phyloP scores from a whole-genome alignment of 176 grass and related monocot species.

The Oryza meyeriana region DNA sequence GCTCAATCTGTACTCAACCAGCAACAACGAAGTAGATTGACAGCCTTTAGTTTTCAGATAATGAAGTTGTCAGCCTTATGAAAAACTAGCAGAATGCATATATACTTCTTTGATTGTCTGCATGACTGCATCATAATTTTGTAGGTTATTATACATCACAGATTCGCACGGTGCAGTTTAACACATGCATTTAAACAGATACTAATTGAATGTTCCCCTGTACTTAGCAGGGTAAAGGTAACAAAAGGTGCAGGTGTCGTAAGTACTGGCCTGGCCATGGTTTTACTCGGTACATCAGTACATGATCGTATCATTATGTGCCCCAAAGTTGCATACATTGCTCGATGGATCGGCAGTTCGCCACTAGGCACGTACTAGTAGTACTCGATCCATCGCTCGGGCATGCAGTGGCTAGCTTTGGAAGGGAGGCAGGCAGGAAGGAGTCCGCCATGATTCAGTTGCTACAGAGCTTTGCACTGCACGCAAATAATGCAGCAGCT shows the following conservation, averaged over 20 bases:
- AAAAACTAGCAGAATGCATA: not conserved
- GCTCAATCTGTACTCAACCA: not conserved
- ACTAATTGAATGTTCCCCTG: not conserved
- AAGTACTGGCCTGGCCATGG: not conserved
- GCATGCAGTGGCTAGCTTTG: not conserved
- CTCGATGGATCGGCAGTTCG: not conserved
- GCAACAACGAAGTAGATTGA: not conserved
- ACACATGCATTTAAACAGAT: not conserved
- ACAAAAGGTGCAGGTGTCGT: not conserved
- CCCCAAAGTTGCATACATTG: not conserved
- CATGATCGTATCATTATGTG: conserved; percentile 15
- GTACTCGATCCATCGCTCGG: not conserved
- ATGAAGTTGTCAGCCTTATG: not conserved
- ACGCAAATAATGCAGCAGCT: not conserved
- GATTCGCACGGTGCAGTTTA: not conserved
- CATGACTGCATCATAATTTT: not conserved
- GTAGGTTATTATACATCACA: not conserved
- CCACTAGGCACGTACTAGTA: not conserved
- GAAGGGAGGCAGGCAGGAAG: not conserved
- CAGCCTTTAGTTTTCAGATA: not conserved
- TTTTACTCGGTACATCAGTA: conserved; percentile 5
- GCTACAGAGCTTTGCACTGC: not conserved
- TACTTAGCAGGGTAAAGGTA: not conserved
- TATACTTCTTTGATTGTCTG: not conserved
- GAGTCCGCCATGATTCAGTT: not conserved